These are phyloP conservation scores for Ascocoryne sarcoides DNA, from an alignment of 2,329 filamentous ascomycete genomes.

Conservation along the genomic window DNA sequence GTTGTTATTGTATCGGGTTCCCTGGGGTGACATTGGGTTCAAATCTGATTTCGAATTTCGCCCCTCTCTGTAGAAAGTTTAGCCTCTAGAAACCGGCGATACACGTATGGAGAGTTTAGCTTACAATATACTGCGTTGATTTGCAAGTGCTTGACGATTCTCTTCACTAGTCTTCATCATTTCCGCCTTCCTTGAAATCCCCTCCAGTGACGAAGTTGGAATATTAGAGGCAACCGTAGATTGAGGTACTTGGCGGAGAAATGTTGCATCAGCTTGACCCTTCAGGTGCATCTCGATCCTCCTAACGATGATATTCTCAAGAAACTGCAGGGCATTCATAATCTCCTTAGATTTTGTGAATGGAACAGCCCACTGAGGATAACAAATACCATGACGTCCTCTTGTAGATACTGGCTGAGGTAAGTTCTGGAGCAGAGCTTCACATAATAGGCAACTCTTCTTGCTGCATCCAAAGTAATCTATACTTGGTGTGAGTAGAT, in stretches of 20 bases:
- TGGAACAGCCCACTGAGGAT: constrained; percentile 3
- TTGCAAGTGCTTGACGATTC: constrained; percentile 2
- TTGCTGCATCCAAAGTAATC: constrained; percentile 4
- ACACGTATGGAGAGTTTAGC: constrained; percentile 1
- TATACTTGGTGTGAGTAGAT: constrained; percentile 1
- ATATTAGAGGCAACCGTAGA: constrained; percentile 3
- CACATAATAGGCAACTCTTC: constrained; percentile 3
- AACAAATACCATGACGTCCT: constrained; percentile 2
- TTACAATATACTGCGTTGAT: constrained; percentile 2
- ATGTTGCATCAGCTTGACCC: constrained; percentile 1
- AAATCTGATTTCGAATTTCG: constrained; percentile 3
- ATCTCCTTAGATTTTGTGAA: constrained; percentile 2
- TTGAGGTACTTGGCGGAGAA: constrained; percentile 1
- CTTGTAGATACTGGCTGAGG: constrained; percentile 2
- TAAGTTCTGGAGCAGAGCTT: constrained; percentile 1
- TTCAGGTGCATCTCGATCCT: constrained; percentile 1
- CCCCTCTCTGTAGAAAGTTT: constrained; percentile 1
- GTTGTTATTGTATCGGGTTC: neutral
- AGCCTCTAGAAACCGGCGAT: neutral
- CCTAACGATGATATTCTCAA: constrained; percentile 1
- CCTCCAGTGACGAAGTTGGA: constrained; percentile 2
- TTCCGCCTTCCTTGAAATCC: constrained; percentile 2
- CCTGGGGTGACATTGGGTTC: constrained; percentile 1
- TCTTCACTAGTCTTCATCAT: constrained; percentile 1
- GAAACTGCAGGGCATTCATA: neutral